Percentiles rank a stretch among this genome's conserved stretches.
These are phyloP conservation scores for Boletellus emodensis DNA, from an alignment of 768 basidiomycete genomes.

Conservation along the genomic window DNA sequence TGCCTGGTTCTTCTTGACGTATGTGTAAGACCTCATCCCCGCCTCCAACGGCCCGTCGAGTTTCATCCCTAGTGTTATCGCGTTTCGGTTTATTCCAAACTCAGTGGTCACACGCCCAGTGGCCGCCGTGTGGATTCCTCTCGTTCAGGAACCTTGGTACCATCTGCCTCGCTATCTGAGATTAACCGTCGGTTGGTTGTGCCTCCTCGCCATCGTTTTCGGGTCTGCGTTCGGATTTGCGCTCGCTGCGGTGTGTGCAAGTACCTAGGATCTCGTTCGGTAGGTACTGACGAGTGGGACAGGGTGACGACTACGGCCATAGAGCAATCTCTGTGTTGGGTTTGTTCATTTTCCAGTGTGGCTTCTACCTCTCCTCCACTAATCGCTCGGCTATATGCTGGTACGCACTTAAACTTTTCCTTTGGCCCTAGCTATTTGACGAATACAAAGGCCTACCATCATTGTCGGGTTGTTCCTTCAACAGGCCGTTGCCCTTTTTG, in stretches of 20 bases:
- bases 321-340: constrained; percentile 81
- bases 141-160: constrained; percentile 67
- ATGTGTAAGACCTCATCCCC: constrained; percentile 24
- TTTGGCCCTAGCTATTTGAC: not conserved
- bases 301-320: constrained; percentile 69
- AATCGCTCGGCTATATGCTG: constrained; percentile 67
- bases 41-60: not conserved
- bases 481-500: constrained; percentile 84
- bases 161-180: constrained; percentile 50
- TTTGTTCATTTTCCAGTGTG: constrained; percentile 71
- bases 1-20: constrained; percentile 81
- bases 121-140: constrained; percentile 62
- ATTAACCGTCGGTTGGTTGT: constrained; percentile 69
- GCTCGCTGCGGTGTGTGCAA: constrained; percentile 45
- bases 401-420: constrained; percentile 35
- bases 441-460: constrained; percentile 64
- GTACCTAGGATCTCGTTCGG: constrained; percentile 3
- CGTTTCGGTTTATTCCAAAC: constrained; percentile 81
- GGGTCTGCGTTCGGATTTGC: constrained; percentile 85
- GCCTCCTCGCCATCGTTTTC: constrained; percentile 71
- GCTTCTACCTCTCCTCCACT: constrained; percentile 67
- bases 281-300: constrained; percentile 15
- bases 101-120: constrained; percentile 69
- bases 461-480: constrained; percentile 84
- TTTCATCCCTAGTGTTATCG: constrained; percentile 52